A percentile compares a stretch with the other conserved stretches of the same genome.
phyloP scores from a whole-genome alignment of 78 protist genomes.

The Guillardia theta region DNA sequence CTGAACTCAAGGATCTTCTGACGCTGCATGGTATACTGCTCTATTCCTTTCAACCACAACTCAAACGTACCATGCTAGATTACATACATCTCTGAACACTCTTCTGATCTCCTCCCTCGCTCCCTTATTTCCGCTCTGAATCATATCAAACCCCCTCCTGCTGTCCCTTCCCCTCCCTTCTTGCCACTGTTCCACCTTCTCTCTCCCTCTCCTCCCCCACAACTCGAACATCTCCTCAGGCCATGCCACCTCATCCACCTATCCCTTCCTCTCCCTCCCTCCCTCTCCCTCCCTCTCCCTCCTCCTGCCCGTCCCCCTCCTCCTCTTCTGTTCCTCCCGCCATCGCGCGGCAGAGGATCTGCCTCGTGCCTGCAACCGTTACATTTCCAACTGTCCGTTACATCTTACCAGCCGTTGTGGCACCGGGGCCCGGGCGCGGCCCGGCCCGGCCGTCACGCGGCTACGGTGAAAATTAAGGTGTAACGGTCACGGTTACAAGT shows the following conservation, averaged over 20 bases:
- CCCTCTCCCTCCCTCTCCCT: slow-evolving; percentile 11
- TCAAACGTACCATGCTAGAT: too few species aligned
- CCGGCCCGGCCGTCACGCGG: too few species aligned
- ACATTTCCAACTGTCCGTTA: neutral
- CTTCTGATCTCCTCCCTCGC: too few species aligned
- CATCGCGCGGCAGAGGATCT: neutral
- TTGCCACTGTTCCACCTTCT: neutral
- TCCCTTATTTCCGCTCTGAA: neutral
- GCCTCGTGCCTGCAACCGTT: neutral
- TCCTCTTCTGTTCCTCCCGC: neutral
- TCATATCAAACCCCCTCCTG: neutral
- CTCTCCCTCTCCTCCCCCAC: neutral
- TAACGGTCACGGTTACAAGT: too few species aligned
- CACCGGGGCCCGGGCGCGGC: too few species aligned
- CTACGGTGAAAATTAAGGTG: neutral
- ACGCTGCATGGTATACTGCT: too few species aligned
- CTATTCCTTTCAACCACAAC: too few species aligned
- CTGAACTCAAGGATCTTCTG: too few species aligned
- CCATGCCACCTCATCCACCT: neutral
- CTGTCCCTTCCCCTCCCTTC: neutral
- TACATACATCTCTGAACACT: too few species aligned
- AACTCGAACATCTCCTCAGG: neutral
- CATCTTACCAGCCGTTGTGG: too few species aligned
- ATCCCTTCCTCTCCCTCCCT: neutral
- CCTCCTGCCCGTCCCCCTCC: neutral